These are phyloP conservation scores for Fusarium solani-melongenae DNA, from an alignment of 2,329 filamentous ascomycete species.

Conservation along the genomic window DNA sequence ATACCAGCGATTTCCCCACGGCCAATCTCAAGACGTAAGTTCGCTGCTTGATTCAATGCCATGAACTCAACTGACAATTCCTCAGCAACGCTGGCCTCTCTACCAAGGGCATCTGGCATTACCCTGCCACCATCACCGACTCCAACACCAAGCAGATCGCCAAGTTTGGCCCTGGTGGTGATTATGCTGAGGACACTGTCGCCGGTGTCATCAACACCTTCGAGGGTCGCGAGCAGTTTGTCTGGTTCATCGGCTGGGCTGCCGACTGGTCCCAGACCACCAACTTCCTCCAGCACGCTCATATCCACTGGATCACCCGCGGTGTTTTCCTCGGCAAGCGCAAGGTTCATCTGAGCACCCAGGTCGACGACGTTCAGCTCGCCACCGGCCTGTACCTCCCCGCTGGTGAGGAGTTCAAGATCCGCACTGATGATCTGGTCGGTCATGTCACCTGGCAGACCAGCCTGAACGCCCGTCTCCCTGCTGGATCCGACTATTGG, in stretches of 20 bases:
- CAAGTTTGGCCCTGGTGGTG: conserved; percentile 23
- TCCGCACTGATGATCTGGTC: conserved; percentile 19
- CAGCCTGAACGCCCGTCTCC: conserved; percentile 24
- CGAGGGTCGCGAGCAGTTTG: conserved; percentile 30
- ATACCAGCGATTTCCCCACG: conserved; percentile 22
- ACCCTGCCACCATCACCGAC: conserved; percentile 23
- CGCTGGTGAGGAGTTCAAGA: conserved; percentile 25
- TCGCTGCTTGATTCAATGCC: not conserved
- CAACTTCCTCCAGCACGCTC: conserved; percentile 27
- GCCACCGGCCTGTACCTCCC: conserved; percentile 26
- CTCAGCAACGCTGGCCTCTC: conserved; percentile 19
- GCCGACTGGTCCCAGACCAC: conserved; percentile 28
- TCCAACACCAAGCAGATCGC: conserved; percentile 20
- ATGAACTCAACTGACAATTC: not conserved
- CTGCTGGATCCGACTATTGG: conserved; percentile 22
- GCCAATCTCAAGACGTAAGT: conserved; percentile 29
- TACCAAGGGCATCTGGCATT: conserved; percentile 30
- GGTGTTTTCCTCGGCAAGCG: conserved; percentile 33
- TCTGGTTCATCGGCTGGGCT: conserved; percentile 35
- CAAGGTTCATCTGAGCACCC: conserved; percentile 24
- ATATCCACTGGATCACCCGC: conserved; percentile 34
- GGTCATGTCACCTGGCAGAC: conserved; percentile 29
- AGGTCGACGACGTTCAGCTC: conserved; percentile 31
- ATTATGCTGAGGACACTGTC: conserved; percentile 20
- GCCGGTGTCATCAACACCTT: conserved; percentile 32